Evolutionary conservation across 2,329 filamentous ascomycete genomes (phyloP).

Genomic region (Alternaria arborescens): DNA sequence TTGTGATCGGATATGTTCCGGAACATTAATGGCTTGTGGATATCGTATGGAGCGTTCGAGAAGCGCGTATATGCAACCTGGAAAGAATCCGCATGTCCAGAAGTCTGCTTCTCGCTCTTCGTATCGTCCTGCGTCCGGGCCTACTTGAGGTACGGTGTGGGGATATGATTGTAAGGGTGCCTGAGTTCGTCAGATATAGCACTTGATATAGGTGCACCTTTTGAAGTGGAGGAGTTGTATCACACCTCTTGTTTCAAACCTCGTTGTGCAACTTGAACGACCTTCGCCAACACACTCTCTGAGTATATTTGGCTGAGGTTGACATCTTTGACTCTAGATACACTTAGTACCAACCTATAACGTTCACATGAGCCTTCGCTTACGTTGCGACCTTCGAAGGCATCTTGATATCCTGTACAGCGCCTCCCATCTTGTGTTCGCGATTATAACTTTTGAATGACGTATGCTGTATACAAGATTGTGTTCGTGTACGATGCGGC

Average conservation of each 20-base stretch:
- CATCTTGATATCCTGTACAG: not conserved
- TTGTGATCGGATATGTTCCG: constrained; percentile 23
- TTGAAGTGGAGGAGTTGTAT: not conserved
- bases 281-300: constrained; percentile 42
- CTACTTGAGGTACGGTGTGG: constrained; percentile 45
- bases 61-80: constrained; percentile 45
- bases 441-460: not conserved
- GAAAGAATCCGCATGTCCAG: constrained; percentile 51
- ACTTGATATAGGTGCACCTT: not conserved
- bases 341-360: not conserved
- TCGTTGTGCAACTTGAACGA: constrained; percentile 45
- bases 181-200: constrained; percentile 8
- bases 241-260: constrained; percentile 35
- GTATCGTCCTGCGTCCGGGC: constrained; percentile 34
- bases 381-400: constrained; percentile 17
- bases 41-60: constrained; percentile 44
- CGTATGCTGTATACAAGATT: not conserved
- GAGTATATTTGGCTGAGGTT: constrained; percentile 41
- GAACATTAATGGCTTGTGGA: constrained; percentile 35
- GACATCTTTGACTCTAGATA: constrained; percentile 33
- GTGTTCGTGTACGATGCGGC: not conserved
- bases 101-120: constrained; percentile 49
- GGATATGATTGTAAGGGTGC: constrained; percentile 43
- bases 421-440: constrained; percentile 12
- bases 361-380: not conserved